Evolutionary conservation across 2,329 filamentous ascomycete genomes (phyloP), one percentile per base, ranked within the genome.

Genomic region (Phaeophleospora eucalypticola): DNA sequence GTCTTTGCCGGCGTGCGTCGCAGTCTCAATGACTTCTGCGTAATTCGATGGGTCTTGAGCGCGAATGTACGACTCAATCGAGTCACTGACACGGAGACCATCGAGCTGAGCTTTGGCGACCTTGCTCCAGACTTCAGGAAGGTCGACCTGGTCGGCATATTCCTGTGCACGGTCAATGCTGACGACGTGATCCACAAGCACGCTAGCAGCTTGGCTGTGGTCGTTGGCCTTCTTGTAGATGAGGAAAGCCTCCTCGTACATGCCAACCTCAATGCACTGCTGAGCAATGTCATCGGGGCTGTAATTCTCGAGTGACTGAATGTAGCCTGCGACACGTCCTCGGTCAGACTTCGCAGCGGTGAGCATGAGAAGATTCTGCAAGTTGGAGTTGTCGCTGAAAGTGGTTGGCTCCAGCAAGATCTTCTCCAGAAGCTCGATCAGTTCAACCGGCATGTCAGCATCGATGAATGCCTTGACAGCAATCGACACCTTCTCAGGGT

Each of bases 361-460:
- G 63, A 97, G 84, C 77, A 98, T 88, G 52, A 98, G 81, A 50
- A 98, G 73, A 70, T 98, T 98, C 71, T 98, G 94, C 48, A 98
- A 77, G 67, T 88, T 96, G 63, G 89, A 82, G 70, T 98, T 98
- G 72, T 98, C 94, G 62, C 89, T 96, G 77, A 98, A 98, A 4
- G 88, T 88, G 3, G 91, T 95, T n/a, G 93, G 94, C 76, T 98
- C 93, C n/a, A 98, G 76, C 24, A 98, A 91, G 58, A 98, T 98
- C 82, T 97, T 98, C 77, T 98, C 94, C 15, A 98, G 80, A 32
- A 98, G 81, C 69, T 98, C 94, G 61, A 98, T 97, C 42, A 98
- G 80, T 74, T 98, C 93, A 3, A 84, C 83, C 7, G 93, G 93
- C 57, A 98, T 78, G 64, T 98, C 93, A 46, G 87, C 87, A 57